A percentile compares a stretch with the other conserved stretches of the same genome.
These are phyloP conservation scores for Saitoella complicata DNA, from an alignment of 805 yeast genomes.

Conservation along the genomic window DNA sequence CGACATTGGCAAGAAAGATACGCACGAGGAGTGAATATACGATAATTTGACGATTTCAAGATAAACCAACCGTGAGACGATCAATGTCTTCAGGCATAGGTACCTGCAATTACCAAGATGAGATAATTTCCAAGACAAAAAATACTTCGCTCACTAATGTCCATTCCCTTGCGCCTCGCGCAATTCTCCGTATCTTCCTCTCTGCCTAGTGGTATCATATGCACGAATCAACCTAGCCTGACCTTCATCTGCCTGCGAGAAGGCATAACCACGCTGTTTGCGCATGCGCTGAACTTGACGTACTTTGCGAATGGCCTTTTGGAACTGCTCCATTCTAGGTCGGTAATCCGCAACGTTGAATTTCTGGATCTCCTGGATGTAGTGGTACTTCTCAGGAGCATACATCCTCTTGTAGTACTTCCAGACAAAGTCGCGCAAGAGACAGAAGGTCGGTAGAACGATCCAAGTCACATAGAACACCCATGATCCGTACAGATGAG, in stretches of 20 bases:
- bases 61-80: background rate
- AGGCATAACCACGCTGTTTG: constrained; percentile 96
- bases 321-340: constrained; percentile 95
- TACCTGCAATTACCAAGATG: background rate
- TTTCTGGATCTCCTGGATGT: constrained; percentile 93
- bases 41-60: background rate
- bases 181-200: constrained; percentile 58
- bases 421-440: constrained; percentile 82
- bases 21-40: background rate
- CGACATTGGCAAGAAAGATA: background rate
- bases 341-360: constrained; percentile 82
- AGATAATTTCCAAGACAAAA: background rate
- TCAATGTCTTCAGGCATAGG: background rate
- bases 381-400: constrained; percentile 81
- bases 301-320: constrained; percentile 89
- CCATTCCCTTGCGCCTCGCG: constrained; percentile 11
- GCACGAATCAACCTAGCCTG: constrained; percentile 83
- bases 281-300: constrained; percentile 97
- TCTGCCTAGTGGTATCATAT: constrained; percentile 80
- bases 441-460: constrained; percentile 60
- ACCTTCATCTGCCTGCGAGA: constrained; percentile 88
- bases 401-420: constrained; percentile 86
- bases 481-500: constrained; percentile 58
- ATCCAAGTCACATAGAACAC: constrained; percentile 72
- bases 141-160: too few relatives aligned